Conservation (phyloP, 371 early-diverging fungal genomes). For the Blastocladiella emersonii region DNA sequence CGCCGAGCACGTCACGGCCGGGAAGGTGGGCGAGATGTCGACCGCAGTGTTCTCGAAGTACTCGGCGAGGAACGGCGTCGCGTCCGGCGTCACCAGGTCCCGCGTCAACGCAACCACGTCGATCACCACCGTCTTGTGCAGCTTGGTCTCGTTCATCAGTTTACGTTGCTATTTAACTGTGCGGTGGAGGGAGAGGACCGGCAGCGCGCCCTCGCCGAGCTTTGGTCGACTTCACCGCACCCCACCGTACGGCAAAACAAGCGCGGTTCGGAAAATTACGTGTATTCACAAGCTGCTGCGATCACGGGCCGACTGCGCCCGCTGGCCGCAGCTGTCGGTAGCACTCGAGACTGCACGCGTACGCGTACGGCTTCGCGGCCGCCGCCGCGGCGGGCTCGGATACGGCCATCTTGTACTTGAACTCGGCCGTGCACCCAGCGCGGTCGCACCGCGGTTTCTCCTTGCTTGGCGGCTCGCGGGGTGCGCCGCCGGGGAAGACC, state of each 20-base stretch:
- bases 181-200: too few relatives aligned
- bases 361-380: not conserved
- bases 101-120: not conserved
- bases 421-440: not conserved
- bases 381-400: not conserved
- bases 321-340: too few relatives aligned
- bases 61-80: not conserved
- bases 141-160: too few relatives aligned
- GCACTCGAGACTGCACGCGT: slow-evolving; percentile 1
- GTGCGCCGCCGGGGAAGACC: not conserved
- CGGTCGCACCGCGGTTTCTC: not conserved
- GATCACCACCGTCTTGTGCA: slow-evolving; percentile 2
- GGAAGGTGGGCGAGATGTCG: slow-evolving; percentile 1
- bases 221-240: too few relatives aligned
- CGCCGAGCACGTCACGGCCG: slow-evolving; percentile 1
- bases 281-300: too few relatives aligned
- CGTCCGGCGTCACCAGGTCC: not conserved
- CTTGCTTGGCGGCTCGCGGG: too few relatives aligned
- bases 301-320: too few relatives aligned
- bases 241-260: too few relatives aligned
- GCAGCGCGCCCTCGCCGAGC: too few relatives aligned
- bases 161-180: too few relatives aligned
- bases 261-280: too few relatives aligned
- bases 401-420: not conserved
- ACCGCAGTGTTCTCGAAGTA: not conserved